Percentiles rank a stretch among this genome's conserved stretches.
Conservation (phyloP, 352 stramenopile genomes). For the Phytophthora parvispora region DNA sequence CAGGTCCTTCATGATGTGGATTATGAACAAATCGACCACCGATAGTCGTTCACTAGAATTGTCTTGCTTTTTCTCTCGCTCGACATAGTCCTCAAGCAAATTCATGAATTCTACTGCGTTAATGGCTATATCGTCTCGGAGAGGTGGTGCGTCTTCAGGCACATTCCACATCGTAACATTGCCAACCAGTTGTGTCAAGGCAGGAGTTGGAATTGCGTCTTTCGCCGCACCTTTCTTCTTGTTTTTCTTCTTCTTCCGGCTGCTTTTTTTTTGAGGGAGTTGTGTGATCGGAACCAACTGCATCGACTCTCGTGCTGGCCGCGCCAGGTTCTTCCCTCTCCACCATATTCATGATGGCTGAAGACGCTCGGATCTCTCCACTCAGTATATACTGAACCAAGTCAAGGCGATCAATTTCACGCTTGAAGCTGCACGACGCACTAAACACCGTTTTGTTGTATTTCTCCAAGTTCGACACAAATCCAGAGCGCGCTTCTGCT, state of each 20-base stretch:
- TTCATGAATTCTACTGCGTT: constrained; percentile 27
- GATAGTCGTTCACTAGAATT: constrained; percentile 4
- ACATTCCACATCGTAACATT: constrained; percentile 39
- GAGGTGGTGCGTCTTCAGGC: constrained; percentile 12
- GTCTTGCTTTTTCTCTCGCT: constrained; percentile 12
- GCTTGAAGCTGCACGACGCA: constrained; percentile 13
- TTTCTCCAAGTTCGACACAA: constrained; percentile 23
- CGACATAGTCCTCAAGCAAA: constrained; percentile 9
- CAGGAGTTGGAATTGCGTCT: not conserved
- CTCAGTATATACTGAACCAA: constrained; percentile 35
- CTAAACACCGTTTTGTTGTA: constrained; percentile 10
- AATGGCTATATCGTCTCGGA: constrained; percentile 17
- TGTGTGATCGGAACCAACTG: no score
- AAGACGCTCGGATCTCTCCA: constrained; percentile 24
- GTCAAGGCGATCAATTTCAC: constrained; percentile 26
- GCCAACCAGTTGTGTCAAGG: constrained; percentile 6
- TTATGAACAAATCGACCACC: constrained; percentile 34
- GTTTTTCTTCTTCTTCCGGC: constrained; percentile 11
- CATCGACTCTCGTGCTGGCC: not conserved
- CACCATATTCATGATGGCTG: not conserved
- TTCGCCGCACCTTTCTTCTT: no score
- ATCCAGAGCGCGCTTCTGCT: constrained; percentile 19
- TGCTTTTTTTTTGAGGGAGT: constrained; percentile 17
- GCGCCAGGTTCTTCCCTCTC: constrained; percentile 6
- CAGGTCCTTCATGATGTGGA: constrained; percentile 28